Evolutionary conservation across 2,329 filamentous ascomycete species (phyloP), one percentile per base, ranked within the genome.

Genomic region (Trichothecium roseum): DNA sequence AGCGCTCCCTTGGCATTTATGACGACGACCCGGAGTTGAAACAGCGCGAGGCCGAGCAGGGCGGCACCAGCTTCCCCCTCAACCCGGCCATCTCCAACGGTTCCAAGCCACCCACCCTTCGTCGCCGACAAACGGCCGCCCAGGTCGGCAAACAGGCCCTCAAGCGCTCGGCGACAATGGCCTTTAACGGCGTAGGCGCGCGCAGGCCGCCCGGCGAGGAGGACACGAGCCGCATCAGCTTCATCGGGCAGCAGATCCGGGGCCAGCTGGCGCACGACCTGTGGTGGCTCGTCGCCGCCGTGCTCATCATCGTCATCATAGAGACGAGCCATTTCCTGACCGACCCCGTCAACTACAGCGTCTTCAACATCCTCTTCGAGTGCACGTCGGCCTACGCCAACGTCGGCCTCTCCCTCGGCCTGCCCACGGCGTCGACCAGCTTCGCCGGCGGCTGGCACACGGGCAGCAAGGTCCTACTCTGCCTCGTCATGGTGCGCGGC

Each of bases 201-300:
- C 40, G 36, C 10, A 26, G 40, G 33, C 12, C 36, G 40, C 27
- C 42, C 37, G 42, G 53, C 20, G 45, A 43, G 16, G 48, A 43
- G 31, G 34, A 52, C 15, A 48, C 52, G 31, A 65, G 61, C 7
- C 63, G 57, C 12, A 56, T 61, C 36, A 64, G 63, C 40, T 71
- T 73, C 36, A 56, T 74, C 12, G 61, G 63, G 28, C 64, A 71
- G 41, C 75, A 81, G 48, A 59, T 81, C 16, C 69, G 73, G n/a
- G 68, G 69, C 5, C 78, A 82, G 50, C 64, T 82, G 2, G 71
- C 74, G 20, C 74, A 81, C 50, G 78, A 82, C 46, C 59, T 82
- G 13, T 81, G 78, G 77, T 75, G 68, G 59, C 69, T 82, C 12
- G 68, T 74, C 3, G 53, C 80, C 1, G 72, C 74, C 3, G 64